Conservation (phyloP, 805 yeast species). For the Myxozyma vanderwaltii region DNA sequence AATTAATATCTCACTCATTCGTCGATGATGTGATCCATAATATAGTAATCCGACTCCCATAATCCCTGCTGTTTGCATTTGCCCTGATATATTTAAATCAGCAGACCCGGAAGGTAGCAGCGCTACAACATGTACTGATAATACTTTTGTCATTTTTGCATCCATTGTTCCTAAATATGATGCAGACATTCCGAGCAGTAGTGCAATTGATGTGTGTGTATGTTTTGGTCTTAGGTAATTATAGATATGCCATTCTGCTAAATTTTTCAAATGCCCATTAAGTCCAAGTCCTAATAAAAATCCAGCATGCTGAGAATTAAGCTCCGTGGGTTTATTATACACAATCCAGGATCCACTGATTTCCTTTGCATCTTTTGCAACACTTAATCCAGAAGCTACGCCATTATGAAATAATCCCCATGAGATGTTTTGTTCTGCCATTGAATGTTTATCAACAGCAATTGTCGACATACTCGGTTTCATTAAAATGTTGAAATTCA, state of each 20-base stretch:
- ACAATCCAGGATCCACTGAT: slow-evolving; percentile 90
- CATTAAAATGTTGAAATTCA: slow-evolving; percentile 68
- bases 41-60: slow-evolving; percentile 88
- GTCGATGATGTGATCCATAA: slow-evolving; percentile 72
- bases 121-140: slow-evolving; percentile 91
- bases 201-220: slow-evolving; percentile 78
- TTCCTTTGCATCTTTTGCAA: slow-evolving; percentile 67
- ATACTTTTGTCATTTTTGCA: slow-evolving; percentile 80
- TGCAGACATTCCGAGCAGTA: slow-evolving; percentile 90
- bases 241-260: slow-evolving; percentile 97
- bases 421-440: slow-evolving; percentile 54
- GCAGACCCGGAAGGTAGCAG: slow-evolving; percentile 87
- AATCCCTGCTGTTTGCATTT: slow-evolving; percentile 89
- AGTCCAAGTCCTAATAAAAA: slow-evolving; percentile 89
- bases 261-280: slow-evolving; percentile 76
- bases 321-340: slow-evolving; percentile 72
- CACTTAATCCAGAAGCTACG: slow-evolving; percentile 78
- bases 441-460: slow-evolving; percentile 55
- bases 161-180: slow-evolving; percentile 83
- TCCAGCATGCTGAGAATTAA: slow-evolving; percentile 89
- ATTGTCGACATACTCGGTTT: slow-evolving; percentile 69
- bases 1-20: slow-evolving; percentile 79
- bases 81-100: slow-evolving; percentile 77
- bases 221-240: slow-evolving; percentile 90
- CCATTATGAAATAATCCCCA: slow-evolving; percentile 97